Conservation (phyloP, 352 stramenopile genomes). For the Pythium scleroteichum region DNA sequence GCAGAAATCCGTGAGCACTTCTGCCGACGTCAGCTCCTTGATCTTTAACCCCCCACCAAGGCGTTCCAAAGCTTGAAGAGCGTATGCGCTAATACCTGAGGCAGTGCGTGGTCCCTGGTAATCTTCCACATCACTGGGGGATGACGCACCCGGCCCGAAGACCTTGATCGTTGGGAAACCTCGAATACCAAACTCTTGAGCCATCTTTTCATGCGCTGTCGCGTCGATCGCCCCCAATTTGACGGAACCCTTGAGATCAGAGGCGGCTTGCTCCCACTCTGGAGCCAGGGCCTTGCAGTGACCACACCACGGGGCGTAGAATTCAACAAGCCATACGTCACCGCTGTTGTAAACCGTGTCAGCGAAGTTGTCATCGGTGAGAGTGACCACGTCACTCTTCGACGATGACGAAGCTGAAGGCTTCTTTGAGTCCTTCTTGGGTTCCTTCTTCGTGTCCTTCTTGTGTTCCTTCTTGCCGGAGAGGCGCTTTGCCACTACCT, state of each 20-base stretch:
- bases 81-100: slow-evolving; percentile 78
- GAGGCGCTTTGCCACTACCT: slow-evolving; percentile 81
- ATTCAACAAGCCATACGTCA: slow-evolving; percentile 92
- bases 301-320: slow-evolving; percentile 93
- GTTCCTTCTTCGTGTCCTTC: slow-evolving; percentile 38
- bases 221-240: slow-evolving; percentile 93
- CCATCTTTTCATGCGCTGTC: slow-evolving; percentile 90
- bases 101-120: slow-evolving; percentile 90
- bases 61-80: slow-evolving; percentile 66
- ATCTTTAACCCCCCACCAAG: slow-evolving; percentile 77
- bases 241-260: slow-evolving; percentile 86
- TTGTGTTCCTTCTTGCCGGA: slow-evolving; percentile 53
- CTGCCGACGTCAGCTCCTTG: slow-evolving; percentile 71
- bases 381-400: slow-evolving; percentile 79
- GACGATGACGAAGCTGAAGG: slow-evolving; percentile 37
- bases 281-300: slow-evolving; percentile 92
- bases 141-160: slow-evolving; percentile 77
- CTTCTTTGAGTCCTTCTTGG: slow-evolving; percentile 42
- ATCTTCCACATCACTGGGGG: slow-evolving; percentile 59
- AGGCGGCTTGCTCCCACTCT: slow-evolving; percentile 90
- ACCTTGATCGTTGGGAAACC: slow-evolving; percentile 97
- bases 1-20: slow-evolving; percentile 80
- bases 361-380: slow-evolving; percentile 92
- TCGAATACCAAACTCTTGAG: slow-evolving; percentile 84
- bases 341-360: slow-evolving; percentile 89